Base-by-base conservation (phyloP, 164 flowering plant species). In the Saururus chinensis region DNA sequence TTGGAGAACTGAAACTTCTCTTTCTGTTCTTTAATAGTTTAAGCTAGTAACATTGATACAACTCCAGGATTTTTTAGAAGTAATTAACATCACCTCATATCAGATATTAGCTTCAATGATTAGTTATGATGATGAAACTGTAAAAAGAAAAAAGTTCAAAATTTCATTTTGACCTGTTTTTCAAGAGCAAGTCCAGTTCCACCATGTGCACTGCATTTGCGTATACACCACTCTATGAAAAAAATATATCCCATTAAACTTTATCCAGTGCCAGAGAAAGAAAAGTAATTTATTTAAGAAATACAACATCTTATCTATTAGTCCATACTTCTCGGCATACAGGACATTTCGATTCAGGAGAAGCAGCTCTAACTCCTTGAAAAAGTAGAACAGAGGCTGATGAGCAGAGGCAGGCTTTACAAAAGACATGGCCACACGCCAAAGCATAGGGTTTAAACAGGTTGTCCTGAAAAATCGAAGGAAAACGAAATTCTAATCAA, bases 371-470 rank as follows among this genome's bases (percentile, higher is more conserved):
- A 21, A 74, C 84, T 52, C 95, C 95, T 71, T 88, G 68, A 56
- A 85, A 81, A 1, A 85, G 71, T 77, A 78, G 64, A 62, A 88
- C 86, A 64, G 87, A 81, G 65, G 96, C 92, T 60, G 96, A 83
- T 19, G 90, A 79, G 74, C 98, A 91, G 63, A 81, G 84, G 75
- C 98, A 88, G 5, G 70, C 61, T 70, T 88, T 87, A 82, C 98
- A 91, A 70, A 88, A 88, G 10, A 89, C 81, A 72, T 92, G 96
- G 12, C 95, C 96, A 64, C 98, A 92, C 37, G 81, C 70, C 70
- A 92, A 71, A 61, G 98, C 95, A 73, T 85, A 83, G n/a, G 98
- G 90, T 70, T 87, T 79, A 65, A 87, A 89, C 60, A 87, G 77
- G 20, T 64, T 73, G 21, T 89, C 96, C 98, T 92, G 79, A 22